Evolutionary conservation across 176 grass and related monocot species (phyloP).

Genomic region (Bolboschoenus planiculmis): DNA sequence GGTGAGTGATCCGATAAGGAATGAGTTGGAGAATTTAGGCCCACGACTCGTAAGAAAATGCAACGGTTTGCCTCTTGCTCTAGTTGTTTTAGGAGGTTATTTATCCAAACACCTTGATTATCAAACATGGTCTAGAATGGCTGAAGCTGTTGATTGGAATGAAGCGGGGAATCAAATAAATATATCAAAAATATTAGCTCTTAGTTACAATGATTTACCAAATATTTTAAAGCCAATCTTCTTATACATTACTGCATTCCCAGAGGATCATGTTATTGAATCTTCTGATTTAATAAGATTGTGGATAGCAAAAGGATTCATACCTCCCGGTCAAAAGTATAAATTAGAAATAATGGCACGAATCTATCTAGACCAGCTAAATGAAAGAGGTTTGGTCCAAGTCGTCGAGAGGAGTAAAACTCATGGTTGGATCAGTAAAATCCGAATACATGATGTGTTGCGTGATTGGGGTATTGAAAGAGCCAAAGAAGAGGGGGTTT

Average conservation of each 20-base stretch:
- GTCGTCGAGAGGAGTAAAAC: not conserved
- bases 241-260: not conserved
- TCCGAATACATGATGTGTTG: not conserved
- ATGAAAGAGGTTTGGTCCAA: not conserved
- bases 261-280: not conserved
- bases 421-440: not conserved
- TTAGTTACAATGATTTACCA: not conserved
- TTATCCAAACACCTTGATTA: not conserved
- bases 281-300: not conserved
- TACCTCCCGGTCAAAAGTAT: not conserved
- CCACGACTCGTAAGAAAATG: not conserved
- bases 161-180: not conserved
- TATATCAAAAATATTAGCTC: not conserved
- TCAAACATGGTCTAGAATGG: not conserved
- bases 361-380: not conserved
- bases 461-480: not conserved
- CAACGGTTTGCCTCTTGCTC: not conserved
- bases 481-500: not conserved
- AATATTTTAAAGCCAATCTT: not conserved
- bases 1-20: not conserved
- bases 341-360: not conserved
- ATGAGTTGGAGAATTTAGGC: not conserved
- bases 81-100: not conserved
- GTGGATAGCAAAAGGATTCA: not conserved
- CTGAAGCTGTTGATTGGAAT: not conserved